phyloP scores from a whole-genome alignment of 345 rosid species.

The Lenwebbia sp. region DNA sequence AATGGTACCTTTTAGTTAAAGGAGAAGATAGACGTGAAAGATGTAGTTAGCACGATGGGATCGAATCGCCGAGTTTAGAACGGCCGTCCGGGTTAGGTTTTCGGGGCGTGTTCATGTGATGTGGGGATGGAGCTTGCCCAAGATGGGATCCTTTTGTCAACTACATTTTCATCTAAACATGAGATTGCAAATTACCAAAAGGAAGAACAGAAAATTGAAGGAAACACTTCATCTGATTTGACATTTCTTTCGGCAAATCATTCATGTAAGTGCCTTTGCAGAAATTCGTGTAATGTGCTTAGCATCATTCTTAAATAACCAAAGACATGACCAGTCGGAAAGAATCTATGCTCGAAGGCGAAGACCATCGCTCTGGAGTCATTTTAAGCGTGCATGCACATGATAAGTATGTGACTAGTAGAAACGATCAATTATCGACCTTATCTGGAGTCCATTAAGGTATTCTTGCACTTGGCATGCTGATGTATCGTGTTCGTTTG shows the following conservation, averaged over 20 bases:
- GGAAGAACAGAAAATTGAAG: neutral
- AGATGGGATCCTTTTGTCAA: neutral
- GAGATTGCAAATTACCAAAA: neutral
- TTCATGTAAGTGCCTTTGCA: neutral
- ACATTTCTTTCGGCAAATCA: neutral
- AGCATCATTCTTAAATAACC: neutral
- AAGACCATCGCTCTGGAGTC: neutral
- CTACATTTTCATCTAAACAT: neutral
- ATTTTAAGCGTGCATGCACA: neutral
- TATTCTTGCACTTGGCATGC: neutral
- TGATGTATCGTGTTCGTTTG: neutral
- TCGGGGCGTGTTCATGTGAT: neutral
- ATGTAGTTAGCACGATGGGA: neutral
- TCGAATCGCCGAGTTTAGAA: neutral
- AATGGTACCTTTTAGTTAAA: neutral
- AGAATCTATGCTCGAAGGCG: neutral
- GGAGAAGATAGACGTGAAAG: neutral
- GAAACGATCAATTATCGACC: neutral
- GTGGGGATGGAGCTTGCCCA: neutral
- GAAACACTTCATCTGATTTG: neutral
- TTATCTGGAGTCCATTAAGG: neutral
- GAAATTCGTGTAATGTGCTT: neutral
- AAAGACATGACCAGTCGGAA: neutral
- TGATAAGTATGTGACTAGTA: neutral
- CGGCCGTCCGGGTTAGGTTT: neutral